These are phyloP conservation scores for Vicia faba DNA, from an alignment of 306 rosid genomes.

Conservation along the genomic window DNA sequence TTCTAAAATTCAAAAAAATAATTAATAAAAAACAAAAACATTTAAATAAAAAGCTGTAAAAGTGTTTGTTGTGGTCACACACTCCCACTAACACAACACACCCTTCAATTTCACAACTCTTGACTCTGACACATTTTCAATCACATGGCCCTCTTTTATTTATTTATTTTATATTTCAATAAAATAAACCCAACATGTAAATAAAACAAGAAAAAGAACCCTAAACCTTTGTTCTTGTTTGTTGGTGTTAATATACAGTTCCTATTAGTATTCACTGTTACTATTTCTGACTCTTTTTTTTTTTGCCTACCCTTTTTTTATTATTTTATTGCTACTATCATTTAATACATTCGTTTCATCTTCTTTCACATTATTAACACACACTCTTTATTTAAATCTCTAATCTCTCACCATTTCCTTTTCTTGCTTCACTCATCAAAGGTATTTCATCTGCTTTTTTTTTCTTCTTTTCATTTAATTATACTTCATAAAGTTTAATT, in stretches of 20 bases:
- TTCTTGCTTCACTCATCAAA: constrained; percentile 44
- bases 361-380: constrained; percentile 14
- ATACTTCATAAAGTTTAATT: background rate
- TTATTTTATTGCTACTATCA: constrained; percentile 24
- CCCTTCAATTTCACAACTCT: constrained; percentile 56
- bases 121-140: constrained; percentile 46
- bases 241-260: background rate
- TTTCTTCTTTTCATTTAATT: constrained; percentile 22
- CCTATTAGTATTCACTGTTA: background rate
- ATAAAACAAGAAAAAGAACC: constrained; percentile 46
- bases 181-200: too few species aligned
- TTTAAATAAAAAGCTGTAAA: constrained; percentile 58
- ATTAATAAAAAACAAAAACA: background rate
- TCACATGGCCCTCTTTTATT: constrained; percentile 60
- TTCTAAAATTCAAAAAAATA: constrained; percentile 48
- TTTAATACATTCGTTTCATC: constrained; percentile 28
- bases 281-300: background rate
- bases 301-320: background rate
- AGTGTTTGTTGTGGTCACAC: constrained; percentile 44
- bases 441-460: constrained; percentile 48
- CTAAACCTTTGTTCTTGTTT: constrained; percentile 34
- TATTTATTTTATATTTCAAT: too few species aligned
- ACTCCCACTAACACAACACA: constrained; percentile 29
- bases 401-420: constrained; percentile 32
- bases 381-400: constrained; percentile 32